Evolutionary conservation across 2,329 filamentous ascomycete species (phyloP), one percentile per base, ranked within the genome.

Genomic region (Dendrostoma leiphaemia): DNA sequence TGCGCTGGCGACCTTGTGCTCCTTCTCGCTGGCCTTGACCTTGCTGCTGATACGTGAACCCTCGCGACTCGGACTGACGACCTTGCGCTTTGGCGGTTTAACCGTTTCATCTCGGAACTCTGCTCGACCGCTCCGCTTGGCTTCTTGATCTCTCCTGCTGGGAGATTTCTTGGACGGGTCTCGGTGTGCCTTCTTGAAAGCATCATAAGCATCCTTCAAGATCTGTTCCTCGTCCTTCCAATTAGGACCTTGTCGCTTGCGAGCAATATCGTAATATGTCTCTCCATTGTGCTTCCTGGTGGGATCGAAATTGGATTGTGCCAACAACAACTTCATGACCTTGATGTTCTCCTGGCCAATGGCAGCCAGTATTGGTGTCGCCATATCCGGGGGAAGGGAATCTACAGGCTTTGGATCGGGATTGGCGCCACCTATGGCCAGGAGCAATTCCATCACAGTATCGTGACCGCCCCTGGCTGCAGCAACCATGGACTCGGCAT

Each of bases 381-480:
- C 88, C 64, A 89, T 86, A 54, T 94, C 91, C 15, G 49, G 46
- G n/a, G 37, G 24, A 55, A 82, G 76, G 28, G 80, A 78, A 8
- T 76, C 64, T 44, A 91, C 71, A 12, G 89, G 83, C 6, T 81
- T 76, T 29, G 91, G 91, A 62, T 94, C 90, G 0, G 82, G 78
- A 50, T 83, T 82, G 12, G 81, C 81, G 46, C 80, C 76, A 3
- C 87, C 88, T 60, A 91, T 74, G 8, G 86, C 87, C 38, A 91
- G 71, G 47, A 91, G 71, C 26, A 96, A 81, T 65, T 92, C 90
- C 58, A 96, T 84, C 23, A 96, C 89, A 54, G 93, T 84, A 62
- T 92, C 86, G 65, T 99, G 93, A 1, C 94, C 94, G 54, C 92
- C 94, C 70, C 91, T 88, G 28, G 94, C 92, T 21, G 94, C 94